Evolutionary conservation across 2,329 filamentous ascomycete genomes (phyloP), one percentile per base, ranked within the genome.

Genomic region (Colletotrichum sp.): DNA sequence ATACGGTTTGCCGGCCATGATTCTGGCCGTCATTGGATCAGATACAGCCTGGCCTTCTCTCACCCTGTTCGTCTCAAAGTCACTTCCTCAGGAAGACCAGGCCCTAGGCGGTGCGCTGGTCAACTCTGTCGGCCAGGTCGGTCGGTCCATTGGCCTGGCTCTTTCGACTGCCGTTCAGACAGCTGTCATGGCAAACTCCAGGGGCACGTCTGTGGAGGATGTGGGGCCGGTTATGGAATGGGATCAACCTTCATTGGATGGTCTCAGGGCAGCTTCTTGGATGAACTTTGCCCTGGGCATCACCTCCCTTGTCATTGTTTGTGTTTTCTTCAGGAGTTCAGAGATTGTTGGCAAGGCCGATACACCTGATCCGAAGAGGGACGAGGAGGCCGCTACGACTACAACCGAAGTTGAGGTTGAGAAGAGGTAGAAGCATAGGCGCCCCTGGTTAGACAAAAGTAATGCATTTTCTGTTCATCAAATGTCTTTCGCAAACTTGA

Each of bases 81-180:
- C 90, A 1, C 86, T 95, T 1, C 90, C 92, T 0, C 85, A 86
- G 1, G 90, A 91, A 66, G 92, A 95, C 77, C 93, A 95, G 79
- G 92, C 92, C 2, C 82, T 95, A 1, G 93, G 93, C 1, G 93
- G 93, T 1, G 93, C 92, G 0, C 87, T 94, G 10, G 91, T 95
- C 80, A 94, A 94, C 75, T 89, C 92, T 1, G 89, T 92, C 14
- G 91, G 91, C 0, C 92, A 94, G 79, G 85, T 94, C 36, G 93
- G 93, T 0, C 86, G 93, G 8, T 90, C 93, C 1, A 88, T 95
- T n/a, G 90, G 92, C 2, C 85, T 95, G 1, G 93, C 93, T 1
- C 86, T 95, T 36, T 90, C 89, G 4, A 94, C 93, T 0, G 92
- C 92, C 0, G 85, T 94, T 3, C 92, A 95, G 81, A 92, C 91